phyloP scores from a whole-genome alignment of 306 rosid species.

The Citrullus amarus region DNA sequence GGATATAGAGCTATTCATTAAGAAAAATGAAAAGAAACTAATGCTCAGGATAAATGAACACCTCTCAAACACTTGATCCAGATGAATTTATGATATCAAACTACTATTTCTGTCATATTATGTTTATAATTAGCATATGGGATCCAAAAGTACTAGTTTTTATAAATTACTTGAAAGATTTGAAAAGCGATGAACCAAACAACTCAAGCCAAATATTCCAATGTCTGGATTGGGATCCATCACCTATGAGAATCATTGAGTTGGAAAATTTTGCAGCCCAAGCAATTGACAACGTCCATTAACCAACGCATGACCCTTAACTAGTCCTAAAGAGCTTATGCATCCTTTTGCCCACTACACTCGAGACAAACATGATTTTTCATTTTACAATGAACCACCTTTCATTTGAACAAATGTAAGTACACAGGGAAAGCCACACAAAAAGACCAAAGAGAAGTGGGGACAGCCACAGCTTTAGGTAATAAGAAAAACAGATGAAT shows the following conservation, averaged over 20 bases:
- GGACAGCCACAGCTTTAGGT: not conserved
- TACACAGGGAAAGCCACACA: not conserved
- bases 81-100: not conserved
- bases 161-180: not conserved
- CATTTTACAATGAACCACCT: not conserved
- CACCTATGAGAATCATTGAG: not conserved
- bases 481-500: not conserved
- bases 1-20: too few species aligned
- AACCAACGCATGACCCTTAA: not conserved
- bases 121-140: not conserved
- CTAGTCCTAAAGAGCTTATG: not conserved
- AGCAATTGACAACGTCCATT: not conserved
- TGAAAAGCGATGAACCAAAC: not conserved
- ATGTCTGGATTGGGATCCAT: not conserved
- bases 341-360: not conserved
- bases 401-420: not conserved
- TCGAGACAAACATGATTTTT: not conserved
- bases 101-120: not conserved
- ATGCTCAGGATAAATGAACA: not conserved
- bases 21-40: too few species aligned
- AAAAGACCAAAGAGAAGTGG: not conserved
- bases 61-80: not conserved
- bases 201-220: not conserved
- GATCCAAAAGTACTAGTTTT: not conserved
- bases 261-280: not conserved